These are phyloP conservation scores for Ceratocystis cubensis DNA, from an alignment of 2,329 filamentous ascomycete species.

Conservation along the genomic window DNA sequence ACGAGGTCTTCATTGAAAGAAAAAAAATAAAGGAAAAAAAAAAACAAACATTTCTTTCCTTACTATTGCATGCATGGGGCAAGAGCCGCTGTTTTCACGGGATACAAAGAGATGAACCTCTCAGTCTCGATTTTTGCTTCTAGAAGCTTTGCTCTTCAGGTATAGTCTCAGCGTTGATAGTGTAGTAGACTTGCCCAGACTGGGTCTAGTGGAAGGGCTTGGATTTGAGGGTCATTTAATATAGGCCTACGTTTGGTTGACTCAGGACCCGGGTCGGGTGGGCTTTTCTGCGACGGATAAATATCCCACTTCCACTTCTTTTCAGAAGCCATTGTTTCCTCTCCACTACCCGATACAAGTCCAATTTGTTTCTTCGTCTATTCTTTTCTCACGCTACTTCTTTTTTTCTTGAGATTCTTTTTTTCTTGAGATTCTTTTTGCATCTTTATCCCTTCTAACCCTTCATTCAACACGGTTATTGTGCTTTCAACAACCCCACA, in stretches of 20 bases:
- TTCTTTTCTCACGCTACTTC: not conserved
- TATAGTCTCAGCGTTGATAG: conserved; percentile 2
- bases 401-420: not conserved
- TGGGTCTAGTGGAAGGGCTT: conserved; percentile 13
- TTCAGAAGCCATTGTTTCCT: not conserved
- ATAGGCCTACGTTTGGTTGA: conserved; percentile 10
- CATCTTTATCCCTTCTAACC: not conserved
- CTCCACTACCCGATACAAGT: not conserved
- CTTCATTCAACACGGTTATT: conserved; percentile 1
- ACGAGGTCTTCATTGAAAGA: too few relatives aligned
- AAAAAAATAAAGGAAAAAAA: too few relatives aligned
- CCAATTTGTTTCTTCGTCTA: not conserved
- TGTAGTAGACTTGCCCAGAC: conserved; percentile 8
- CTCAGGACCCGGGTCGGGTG: not conserved
- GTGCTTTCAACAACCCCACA: conserved; percentile 12
- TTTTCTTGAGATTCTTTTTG: not conserved
- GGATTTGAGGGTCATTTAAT: not conserved
- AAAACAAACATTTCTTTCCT: too few relatives aligned
- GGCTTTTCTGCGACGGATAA: not conserved
- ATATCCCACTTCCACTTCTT: conserved; percentile 10
- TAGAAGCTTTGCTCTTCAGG: not conserved
- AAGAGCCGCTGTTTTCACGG: not conserved
- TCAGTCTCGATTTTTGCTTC: not conserved
- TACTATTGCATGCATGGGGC: too few relatives aligned
- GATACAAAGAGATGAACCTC: not conserved